Evolutionary conservation across 2,329 filamentous ascomycete species (phyloP), one percentile per base, ranked within the genome.

Genomic region (Sordariomycetes sp.): DNA sequence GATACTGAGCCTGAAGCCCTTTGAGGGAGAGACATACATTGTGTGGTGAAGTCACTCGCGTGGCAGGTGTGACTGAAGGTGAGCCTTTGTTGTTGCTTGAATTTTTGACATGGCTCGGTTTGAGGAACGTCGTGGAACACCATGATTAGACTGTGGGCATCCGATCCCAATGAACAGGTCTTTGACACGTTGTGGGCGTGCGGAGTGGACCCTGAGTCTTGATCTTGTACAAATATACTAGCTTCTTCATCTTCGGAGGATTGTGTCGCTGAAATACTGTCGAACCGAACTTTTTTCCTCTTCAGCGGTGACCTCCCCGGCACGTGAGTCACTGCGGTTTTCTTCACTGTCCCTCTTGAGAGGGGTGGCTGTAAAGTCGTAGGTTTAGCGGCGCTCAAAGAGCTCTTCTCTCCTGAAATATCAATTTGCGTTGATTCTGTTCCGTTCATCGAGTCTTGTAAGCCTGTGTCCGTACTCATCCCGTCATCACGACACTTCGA

Each of bases 31-130:
- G n/a, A n/a, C n/a, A n/a, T n/a, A n/a, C n/a, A 30, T 19, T 35
- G 33, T 10, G 25, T 12, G 7, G 25, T 17, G 17, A 63, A 53
- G 33, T 60, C 53, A n/a, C 43, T 36, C 8, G 47, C 41, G n/a
- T 48, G 46, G 35, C 57, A 62, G 3, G 44, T 44, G 27, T 61
- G 58, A 8, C 51, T 48, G 29, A 64, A 64, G 6, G 41, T 20
- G 6, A 64, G 18, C 1, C 25, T 33, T 14, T 46, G 35, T 24
- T 49, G 36, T 2, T 34, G 32, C 15, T 46, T 39, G 10, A 64
- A 48, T 6, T 41, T 35, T 2, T 30, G 29, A 10, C 27, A 25
- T 4, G 19, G 12, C n/a, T 30, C n/a, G n/a, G n/a, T 7, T 15
- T 29, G 17, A 10, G 34, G 34, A n/a, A 36, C 20, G 9, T 12